These are phyloP conservation scores for Deinandra increscens DNA, from an alignment of 129 eudicot genomes.

Conservation along the genomic window DNA sequence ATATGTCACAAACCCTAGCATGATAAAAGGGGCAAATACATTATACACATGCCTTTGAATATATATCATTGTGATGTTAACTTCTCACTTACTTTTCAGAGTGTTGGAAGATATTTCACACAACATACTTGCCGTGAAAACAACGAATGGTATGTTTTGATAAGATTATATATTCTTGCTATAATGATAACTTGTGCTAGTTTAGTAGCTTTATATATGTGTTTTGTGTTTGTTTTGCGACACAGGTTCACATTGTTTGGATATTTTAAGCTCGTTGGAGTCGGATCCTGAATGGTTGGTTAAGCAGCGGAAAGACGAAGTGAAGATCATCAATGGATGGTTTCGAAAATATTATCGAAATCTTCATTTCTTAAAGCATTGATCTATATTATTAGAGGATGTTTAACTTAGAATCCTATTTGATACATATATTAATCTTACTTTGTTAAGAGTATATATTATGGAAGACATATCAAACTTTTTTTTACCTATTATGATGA, in stretches of 20 bases:
- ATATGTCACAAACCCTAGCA: slow-evolving; percentile 10
- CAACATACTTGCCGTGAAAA: slow-evolving; percentile 42
- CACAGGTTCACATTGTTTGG: slow-evolving; percentile 66
- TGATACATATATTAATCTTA: not conserved
- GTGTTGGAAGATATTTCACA: slow-evolving; percentile 61
- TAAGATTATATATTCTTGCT: not conserved
- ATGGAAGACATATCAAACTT: not conserved
- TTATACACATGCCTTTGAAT: not conserved
- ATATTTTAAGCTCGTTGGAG: slow-evolving; percentile 27
- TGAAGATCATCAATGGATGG: slow-evolving; percentile 44
- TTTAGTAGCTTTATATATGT: too few species aligned
- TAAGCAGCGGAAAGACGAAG: slow-evolving; percentile 41
- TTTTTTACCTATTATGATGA: not conserved
- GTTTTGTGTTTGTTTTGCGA: not conserved
- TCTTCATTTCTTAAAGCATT: slow-evolving; percentile 25
- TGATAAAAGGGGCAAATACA: slow-evolving; percentile 10
- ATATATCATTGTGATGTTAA: slow-evolving; percentile 12
- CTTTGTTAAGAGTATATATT: not conserved
- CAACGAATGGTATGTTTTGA: slow-evolving; percentile 45
- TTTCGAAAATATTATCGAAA: slow-evolving; percentile 33
- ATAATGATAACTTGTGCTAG: not conserved
- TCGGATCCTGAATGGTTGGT: slow-evolving; percentile 54
- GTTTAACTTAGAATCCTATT: not conserved
- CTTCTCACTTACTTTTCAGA: slow-evolving; percentile 32
- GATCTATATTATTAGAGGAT: not conserved